Base-by-base conservation (phyloP, 768 basidiomycete species). In the Albatrellus ellisii region DNA sequence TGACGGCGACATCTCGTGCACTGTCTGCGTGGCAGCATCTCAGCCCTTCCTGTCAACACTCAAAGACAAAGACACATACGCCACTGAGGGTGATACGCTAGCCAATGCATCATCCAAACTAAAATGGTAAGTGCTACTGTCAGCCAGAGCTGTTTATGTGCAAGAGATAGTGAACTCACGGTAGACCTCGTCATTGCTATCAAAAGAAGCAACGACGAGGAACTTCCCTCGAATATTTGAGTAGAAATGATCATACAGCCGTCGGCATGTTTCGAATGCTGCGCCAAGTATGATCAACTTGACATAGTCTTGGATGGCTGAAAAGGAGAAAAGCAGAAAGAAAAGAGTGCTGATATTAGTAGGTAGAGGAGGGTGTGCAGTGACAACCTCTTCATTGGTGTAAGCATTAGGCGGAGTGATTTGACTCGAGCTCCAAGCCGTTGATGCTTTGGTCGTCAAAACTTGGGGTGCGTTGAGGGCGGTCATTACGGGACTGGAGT, bases 81-180 rank as follows among this genome's bases (percentile, higher is more conserved):
- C 76, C 76, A 82, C n/a, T 68, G 61, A 15, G 74, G 67, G 31
- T 75, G 73, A 39, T 66, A 65, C 4, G 77, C 73, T 0, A 84
- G 57, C 80, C 81, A 85, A 29, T 67, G 58, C 68, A 81, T 69
- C 52, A 84, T 65, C 82, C 82, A 85, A 28, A 68, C 79, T 82
- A 43, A 21, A 28, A 28, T 1, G 6, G 41, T 8, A 17, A 15
- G n/a, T n/a, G n/a, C n/a, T n/a, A n/a, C n/a, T n/a, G n/a, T 11
- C 41, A 26, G 31, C 22, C 8, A 46, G 32, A 34, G 39, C 41
- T 36, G 41, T 41, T 24, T 45, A 42, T 4, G 1, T 34, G 28
- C 25, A n/a, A 6, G 1, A n/a, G 46, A 33, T n/a, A 22, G 36
- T 49, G 42, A 9, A 48, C 75, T 8, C 50, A 79, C 79, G 57